A percentile compares a stretch with the other conserved stretches of the same genome.
These are phyloP conservation scores for Prorocentrum cordatum DNA, from an alignment of 169 alveolate species.

Conservation along the genomic window DNA sequence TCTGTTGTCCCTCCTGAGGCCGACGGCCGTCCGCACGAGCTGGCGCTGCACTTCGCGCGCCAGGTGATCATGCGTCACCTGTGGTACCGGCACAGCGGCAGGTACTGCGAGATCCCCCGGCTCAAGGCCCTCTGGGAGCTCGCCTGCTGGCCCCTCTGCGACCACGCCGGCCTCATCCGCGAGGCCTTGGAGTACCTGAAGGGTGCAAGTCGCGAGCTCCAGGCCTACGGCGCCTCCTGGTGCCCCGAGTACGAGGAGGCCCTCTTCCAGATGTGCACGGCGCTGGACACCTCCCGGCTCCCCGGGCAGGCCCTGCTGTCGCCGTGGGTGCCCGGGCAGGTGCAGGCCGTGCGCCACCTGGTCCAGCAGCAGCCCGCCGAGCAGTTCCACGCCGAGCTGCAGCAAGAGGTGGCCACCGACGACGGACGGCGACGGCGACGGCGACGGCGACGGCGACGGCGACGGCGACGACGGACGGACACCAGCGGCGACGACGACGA, in stretches of 20 bases:
- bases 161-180: constrained; percentile 37
- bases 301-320: constrained; percentile 40
- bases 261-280: constrained; percentile 13
- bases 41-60: constrained; percentile 39
- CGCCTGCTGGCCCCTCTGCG: constrained; percentile 60
- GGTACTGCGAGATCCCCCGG: constrained; percentile 1
- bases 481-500: no score
- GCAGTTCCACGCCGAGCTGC: constrained; percentile 39
- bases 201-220: constrained; percentile 32
- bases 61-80: constrained; percentile 55
- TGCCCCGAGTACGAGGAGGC: constrained; percentile 15
- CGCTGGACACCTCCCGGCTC: not conserved
- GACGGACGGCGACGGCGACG: no score
- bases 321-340: constrained; percentile 62
- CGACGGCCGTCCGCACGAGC: no score
- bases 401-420: constrained; percentile 33
- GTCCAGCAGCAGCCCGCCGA: constrained; percentile 56
- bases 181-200: constrained; percentile 48
- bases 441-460: no score
- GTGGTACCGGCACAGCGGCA: not conserved
- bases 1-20: no score
- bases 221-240: constrained; percentile 4
- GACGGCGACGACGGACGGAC: no score
- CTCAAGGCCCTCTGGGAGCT: constrained; percentile 57
- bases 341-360: constrained; percentile 23